Evolutionary conservation across 768 basidiomycete species (phyloP).

Genomic region (Xerocomellus amylosporus): DNA sequence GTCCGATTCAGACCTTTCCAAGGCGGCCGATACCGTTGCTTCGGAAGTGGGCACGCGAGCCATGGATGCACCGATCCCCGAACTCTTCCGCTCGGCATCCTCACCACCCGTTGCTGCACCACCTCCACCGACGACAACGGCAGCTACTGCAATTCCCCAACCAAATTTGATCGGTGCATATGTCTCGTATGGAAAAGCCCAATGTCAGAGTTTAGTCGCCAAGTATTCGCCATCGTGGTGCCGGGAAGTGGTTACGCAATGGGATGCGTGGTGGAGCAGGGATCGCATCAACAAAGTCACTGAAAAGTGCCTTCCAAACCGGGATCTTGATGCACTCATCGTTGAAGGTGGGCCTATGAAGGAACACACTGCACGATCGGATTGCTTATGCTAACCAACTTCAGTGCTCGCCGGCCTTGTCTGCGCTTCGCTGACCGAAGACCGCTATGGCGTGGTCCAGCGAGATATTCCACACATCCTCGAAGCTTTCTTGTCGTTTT

Average conservation of each 20-base stretch:
- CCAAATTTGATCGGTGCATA: not conserved
- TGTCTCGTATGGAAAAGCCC: conserved; percentile 1
- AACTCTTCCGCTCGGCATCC: conserved; percentile 46
- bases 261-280: conserved; percentile 53
- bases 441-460: conserved; percentile 81
- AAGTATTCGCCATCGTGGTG: conserved; percentile 34
- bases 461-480: conserved; percentile 79
- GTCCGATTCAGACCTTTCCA: conserved; percentile 55
- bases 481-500: conserved; percentile 69
- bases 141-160: not conserved
- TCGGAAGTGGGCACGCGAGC: conserved; percentile 29
- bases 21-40: conserved; percentile 48
- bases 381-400: not conserved
- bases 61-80: conserved; percentile 39
- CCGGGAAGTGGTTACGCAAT: conserved; percentile 21
- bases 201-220: conserved; percentile 3
- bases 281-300: conserved; percentile 52
- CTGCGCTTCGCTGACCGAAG: conserved; percentile 74
- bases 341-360: conserved; percentile 50
- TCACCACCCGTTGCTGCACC: conserved; percentile 12
- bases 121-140: conserved; percentile 2
- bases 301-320: conserved; percentile 54
- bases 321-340: conserved; percentile 59
- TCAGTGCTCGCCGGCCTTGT: conserved; percentile 58
- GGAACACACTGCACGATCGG: not conserved